phyloP scores from a whole-genome alignment of 805 yeast genomes.

The Yarrowia yakushimensis region DNA sequence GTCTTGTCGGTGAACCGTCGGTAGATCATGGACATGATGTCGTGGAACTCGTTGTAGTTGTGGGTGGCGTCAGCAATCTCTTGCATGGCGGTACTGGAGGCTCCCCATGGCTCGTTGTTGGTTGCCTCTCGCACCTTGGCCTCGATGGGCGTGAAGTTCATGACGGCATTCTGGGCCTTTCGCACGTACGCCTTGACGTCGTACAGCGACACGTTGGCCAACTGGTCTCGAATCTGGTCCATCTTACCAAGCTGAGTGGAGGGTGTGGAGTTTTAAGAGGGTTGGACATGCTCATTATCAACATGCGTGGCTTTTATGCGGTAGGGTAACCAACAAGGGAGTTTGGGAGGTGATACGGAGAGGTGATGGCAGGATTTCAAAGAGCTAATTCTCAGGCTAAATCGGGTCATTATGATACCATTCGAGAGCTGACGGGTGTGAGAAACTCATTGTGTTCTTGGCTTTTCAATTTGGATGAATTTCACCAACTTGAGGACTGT shows the following conservation, averaged over 20 bases:
- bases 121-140: conserved; percentile 91
- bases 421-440: too few species aligned
- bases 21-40: conserved; percentile 47
- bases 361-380: background rate
- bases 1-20: conserved; percentile 93
- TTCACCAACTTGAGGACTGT: too few species aligned
- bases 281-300: background rate
- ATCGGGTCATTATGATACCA: background rate
- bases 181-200: conserved; percentile 97
- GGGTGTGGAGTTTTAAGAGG: background rate
- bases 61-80: conserved; percentile 94
- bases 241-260: conserved; percentile 14
- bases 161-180: conserved; percentile 94
- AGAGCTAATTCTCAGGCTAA: too few species aligned
- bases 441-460: background rate
- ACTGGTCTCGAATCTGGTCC: conserved; percentile 23
- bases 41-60: conserved; percentile 50
- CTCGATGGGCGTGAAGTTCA: conserved; percentile 95
- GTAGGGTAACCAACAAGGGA: background rate
- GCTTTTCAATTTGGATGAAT: background rate
- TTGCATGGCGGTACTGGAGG: conserved; percentile 85
- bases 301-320: conserved; percentile 22
- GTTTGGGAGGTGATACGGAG: background rate
- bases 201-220: conserved; percentile 69
- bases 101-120: conserved; percentile 99